These are phyloP conservation scores for Petasospora rhodanensis DNA, from an alignment of 1,139 yeast species.

Conservation along the genomic window DNA sequence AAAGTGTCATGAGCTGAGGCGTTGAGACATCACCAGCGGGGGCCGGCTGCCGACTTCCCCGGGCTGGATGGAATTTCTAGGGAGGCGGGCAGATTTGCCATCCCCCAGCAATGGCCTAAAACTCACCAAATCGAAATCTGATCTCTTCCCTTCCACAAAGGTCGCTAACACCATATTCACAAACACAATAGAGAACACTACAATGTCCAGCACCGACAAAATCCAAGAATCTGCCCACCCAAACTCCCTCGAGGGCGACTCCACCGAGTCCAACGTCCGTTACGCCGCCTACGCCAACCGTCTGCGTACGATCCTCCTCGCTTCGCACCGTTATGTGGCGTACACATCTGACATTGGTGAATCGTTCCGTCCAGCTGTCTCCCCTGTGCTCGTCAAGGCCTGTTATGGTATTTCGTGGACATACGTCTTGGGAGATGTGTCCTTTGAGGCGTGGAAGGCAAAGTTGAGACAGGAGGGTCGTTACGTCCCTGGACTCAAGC, in stretches of 20 bases:
- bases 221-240: slow-evolving; percentile 10
- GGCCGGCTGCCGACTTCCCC: too few species aligned
- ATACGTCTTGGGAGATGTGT: slow-evolving; percentile 74
- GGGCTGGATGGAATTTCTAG: too few species aligned
- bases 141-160: too few species aligned
- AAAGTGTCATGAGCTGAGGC: too few species aligned
- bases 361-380: slow-evolving; percentile 83
- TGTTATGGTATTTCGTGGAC: slow-evolving; percentile 80
- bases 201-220: slow-evolving; percentile 13
- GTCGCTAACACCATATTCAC: too few species aligned
- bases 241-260: slow-evolving; percentile 24
- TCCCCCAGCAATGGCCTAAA: too few species aligned
- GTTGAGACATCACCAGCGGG: too few species aligned
- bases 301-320: slow-evolving; percentile 60
- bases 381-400: slow-evolving; percentile 55
- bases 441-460: slow-evolving; percentile 72
- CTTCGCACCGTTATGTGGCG: slow-evolving; percentile 83
- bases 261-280: slow-evolving; percentile 55
- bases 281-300: slow-evolving; percentile 83
- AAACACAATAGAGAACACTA: too few species aligned
- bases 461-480: slow-evolving; percentile 64
- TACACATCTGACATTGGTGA: slow-evolving; percentile 88
- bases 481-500: slow-evolving; percentile 56
- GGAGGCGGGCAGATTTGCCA: too few species aligned
- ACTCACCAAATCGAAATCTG: too few species aligned